Percentiles rank a stretch among this genome's conserved stretches.
Evolutionary conservation across 495 filamentous ascomycete species (phyloP).

Genomic region (Cenococcum geophilum): DNA sequence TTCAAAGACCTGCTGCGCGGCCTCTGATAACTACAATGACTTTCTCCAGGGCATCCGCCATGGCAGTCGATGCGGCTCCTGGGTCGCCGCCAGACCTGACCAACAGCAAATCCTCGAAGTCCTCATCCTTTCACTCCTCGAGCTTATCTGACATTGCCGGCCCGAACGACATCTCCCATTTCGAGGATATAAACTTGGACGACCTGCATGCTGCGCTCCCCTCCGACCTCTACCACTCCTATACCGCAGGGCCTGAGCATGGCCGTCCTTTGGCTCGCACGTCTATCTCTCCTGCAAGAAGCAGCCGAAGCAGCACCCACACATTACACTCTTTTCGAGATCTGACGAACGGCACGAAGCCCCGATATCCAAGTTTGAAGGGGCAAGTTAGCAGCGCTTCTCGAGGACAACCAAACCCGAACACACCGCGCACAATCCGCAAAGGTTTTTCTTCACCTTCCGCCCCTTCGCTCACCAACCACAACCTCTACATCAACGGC

Average conservation of each 20-base stretch:
- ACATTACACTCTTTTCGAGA: slow-evolving; percentile 28
- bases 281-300: slow-evolving; percentile 11
- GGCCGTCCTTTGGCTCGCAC: slow-evolving; percentile 25
- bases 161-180: slow-evolving; percentile 51
- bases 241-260: slow-evolving; percentile 26
- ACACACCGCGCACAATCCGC: slow-evolving; percentile 34
- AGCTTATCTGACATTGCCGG: slow-evolving; percentile 55
- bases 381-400: slow-evolving; percentile 35
- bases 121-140: slow-evolving; percentile 79
- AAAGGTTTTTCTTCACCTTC: slow-evolving; percentile 43
- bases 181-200: slow-evolving; percentile 87
- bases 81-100: slow-evolving; percentile 79
- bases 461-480: slow-evolving; percentile 38
- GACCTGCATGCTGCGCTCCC: slow-evolving; percentile 52
- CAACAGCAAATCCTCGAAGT: slow-evolving; percentile 77
- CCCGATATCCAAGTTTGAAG: slow-evolving; percentile 39
- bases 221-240: slow-evolving; percentile 43
- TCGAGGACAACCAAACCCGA: slow-evolving; percentile 32
- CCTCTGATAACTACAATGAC: slow-evolving; percentile 27
- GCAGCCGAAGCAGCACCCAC: slow-evolving; percentile 5
- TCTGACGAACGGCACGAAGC: slow-evolving; percentile 32
- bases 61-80: slow-evolving; percentile 42
- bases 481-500: slow-evolving; percentile 34
- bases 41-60: slow-evolving; percentile 15
- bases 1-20: slow-evolving; percentile 6